Evolutionary conservation across 2,329 filamentous ascomycete genomes (phyloP).

Genomic region (Chrysoporthe deuterocubensis): DNA sequence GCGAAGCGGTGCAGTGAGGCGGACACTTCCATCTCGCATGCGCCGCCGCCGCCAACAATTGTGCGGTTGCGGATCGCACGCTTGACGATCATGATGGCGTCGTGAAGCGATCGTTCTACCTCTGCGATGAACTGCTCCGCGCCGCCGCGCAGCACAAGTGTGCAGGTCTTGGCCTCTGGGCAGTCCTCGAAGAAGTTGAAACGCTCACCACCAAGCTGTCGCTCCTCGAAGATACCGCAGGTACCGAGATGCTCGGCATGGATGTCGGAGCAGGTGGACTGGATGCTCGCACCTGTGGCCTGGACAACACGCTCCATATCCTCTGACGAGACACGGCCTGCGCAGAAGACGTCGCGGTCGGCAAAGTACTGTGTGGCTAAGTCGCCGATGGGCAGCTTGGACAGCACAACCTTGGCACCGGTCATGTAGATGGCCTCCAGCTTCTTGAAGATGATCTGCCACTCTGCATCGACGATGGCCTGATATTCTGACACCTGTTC

Average conservation of each 20-base stretch:
- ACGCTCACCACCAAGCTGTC: constrained; percentile 94
- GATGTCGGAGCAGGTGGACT: constrained; percentile 97
- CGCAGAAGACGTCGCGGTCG: constrained; percentile 97
- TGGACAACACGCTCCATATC: constrained; percentile 97
- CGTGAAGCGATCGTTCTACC: constrained; percentile 95
- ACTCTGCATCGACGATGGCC: constrained; percentile 98
- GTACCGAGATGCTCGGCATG: constrained; percentile 85
- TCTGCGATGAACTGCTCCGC: constrained; percentile 99
- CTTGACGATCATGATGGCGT: constrained; percentile 99
- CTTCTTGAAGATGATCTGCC: constrained; percentile 99
- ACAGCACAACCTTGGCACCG: constrained; percentile 95
- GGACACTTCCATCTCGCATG: constrained; percentile 94
- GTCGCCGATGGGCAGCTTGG: constrained; percentile 96
- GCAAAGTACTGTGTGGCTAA: constrained; percentile 97
- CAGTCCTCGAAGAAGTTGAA: constrained; percentile 99
- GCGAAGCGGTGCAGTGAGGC: constrained; percentile 91
- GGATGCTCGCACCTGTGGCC: constrained; percentile 87
- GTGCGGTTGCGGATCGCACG: constrained; percentile 92
- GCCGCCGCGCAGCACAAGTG: constrained; percentile 89
- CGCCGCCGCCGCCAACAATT: constrained; percentile 94
- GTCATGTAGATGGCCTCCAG: constrained; percentile 93
- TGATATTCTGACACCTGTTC: constrained; percentile 99
- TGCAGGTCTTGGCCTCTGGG: constrained; percentile 95
- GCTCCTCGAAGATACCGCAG: constrained; percentile 90
- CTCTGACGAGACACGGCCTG: constrained; percentile 85